Conservation (phyloP, 2,329 filamentous ascomycete species). For the Fusarium phyllophilum region DNA sequence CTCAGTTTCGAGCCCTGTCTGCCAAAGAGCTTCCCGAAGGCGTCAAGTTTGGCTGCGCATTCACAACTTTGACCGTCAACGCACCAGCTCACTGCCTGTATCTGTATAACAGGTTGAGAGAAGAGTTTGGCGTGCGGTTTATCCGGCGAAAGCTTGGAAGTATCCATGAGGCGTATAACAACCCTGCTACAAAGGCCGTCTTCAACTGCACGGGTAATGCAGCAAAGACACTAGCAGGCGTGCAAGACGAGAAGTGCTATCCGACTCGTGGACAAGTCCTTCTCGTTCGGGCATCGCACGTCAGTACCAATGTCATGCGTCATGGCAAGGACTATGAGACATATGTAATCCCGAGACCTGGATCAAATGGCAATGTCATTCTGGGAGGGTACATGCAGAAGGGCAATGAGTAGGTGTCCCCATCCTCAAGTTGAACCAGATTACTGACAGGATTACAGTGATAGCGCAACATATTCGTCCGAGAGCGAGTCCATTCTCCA, state of each 20-base stretch:
- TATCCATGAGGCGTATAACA: neutral
- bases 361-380: slow-evolving; percentile 1
- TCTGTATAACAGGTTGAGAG: neutral
- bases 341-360: neutral
- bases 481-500: neutral
- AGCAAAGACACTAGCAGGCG: neutral
- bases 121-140: neutral
- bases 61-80: neutral
- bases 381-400: slow-evolving; percentile 11
- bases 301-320: neutral
- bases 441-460: neutral
- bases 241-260: neutral
- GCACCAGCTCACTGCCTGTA: slow-evolving; percentile 4
- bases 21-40: neutral
- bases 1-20: neutral
- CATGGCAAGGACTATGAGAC: slow-evolving; percentile 2
- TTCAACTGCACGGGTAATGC: neutral
- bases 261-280: neutral
- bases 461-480: neutral
- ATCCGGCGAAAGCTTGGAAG: neutral
- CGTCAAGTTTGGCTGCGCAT: neutral
- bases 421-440: too few species aligned
- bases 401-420: neutral
- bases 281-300: neutral
- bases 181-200: neutral